phyloP scores from a whole-genome alignment of 257 asterid species.

The Henckelia pumila region DNA sequence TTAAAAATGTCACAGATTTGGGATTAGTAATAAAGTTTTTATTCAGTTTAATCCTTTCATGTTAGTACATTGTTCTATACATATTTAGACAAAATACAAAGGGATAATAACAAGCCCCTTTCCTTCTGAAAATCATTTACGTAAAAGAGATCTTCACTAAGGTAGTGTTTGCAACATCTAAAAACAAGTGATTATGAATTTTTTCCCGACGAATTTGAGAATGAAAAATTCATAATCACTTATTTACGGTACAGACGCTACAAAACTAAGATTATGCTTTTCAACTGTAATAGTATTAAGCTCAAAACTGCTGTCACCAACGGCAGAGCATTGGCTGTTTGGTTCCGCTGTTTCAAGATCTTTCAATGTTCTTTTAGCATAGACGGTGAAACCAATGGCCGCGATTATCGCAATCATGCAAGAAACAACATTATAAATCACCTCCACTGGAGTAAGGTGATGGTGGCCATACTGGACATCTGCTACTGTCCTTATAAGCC shows the following conservation, averaged over 20 bases:
- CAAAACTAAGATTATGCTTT: conserved; percentile 37
- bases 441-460: conserved; percentile 68
- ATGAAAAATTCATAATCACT: no score
- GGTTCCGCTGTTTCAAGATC: conserved; percentile 52
- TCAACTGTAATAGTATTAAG: conserved; percentile 63
- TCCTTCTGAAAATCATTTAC: conserved; percentile 23
- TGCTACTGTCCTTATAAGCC: conserved; percentile 76
- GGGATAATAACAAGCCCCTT: not conserved
- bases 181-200: no score
- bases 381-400: conserved; percentile 61
- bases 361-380: conserved; percentile 58
- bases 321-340: conserved; percentile 30
- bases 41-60: not conserved
- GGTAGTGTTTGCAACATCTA: no score
- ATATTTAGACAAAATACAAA: not conserved
- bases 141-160: conserved; percentile 7
- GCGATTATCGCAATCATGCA: conserved; percentile 62
- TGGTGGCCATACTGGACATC: conserved; percentile 75
- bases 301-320: conserved; percentile 37
- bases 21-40: not conserved
- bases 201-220: no score
- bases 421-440: conserved; percentile 67
- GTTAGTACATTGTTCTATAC: not conserved
- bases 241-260: conserved; percentile 2
- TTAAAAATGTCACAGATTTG: not conserved